These are phyloP conservation scores for Favolaschia claudopus DNA, from an alignment of 768 basidiomycete genomes.

Conservation along the genomic window DNA sequence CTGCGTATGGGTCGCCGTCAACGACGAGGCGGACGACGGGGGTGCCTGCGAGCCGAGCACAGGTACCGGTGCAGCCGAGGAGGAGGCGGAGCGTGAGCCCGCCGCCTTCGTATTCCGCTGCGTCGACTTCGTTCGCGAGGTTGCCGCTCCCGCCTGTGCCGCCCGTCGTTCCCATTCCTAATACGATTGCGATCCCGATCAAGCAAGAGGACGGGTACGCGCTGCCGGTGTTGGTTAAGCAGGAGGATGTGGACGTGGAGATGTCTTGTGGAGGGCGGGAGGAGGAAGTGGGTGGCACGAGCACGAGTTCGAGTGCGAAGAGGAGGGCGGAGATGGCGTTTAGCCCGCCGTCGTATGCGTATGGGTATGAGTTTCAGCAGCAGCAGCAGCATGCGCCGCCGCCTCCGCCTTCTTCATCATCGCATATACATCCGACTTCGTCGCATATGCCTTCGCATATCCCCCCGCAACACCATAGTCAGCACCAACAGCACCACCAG, in stretches of 20 bases:
- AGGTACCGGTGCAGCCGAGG: no score
- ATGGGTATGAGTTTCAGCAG: neutral
- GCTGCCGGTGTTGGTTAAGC: neutral
- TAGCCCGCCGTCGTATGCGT: constrained; percentile 19
- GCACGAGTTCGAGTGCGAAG: neutral
- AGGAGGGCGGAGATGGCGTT: constrained; percentile 24
- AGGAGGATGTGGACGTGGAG: constrained; percentile 1
- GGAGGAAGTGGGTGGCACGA: neutral
- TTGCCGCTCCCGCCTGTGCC: no score
- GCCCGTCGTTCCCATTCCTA: no score
- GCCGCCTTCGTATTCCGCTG: no score
- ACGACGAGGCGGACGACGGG: neutral
- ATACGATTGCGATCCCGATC: no score
- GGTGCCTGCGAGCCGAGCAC: no score
- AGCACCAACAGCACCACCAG: neutral
- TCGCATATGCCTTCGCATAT: neutral
- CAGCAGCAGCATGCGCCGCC: neutral
- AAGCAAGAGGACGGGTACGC: neutral
- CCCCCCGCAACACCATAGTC: neutral
- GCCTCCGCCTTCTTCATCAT: neutral
- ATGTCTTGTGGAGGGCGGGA: neutral
- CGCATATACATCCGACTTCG: neutral
- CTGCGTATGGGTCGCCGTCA: neutral
- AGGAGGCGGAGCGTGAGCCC: constrained; percentile 8
- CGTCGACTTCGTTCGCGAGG: no score